Evolutionary conservation across 257 asterid species (phyloP).

Genomic region (Solanum commersonii): DNA sequence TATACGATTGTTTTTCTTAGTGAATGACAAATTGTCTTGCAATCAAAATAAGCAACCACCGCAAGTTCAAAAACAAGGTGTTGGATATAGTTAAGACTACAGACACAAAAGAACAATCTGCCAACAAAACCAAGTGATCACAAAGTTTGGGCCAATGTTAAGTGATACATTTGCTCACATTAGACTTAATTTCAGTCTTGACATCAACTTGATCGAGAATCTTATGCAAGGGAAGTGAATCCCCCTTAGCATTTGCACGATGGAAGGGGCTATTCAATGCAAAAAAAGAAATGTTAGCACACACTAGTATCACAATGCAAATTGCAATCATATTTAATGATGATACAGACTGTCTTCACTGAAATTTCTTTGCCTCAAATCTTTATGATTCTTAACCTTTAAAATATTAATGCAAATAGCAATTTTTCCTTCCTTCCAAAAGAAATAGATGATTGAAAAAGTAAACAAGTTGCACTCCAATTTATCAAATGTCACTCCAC

Average conservation of each 20-base stretch:
- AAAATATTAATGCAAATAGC: background rate
- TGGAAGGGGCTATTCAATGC: conserved; percentile 53
- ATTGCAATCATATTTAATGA: background rate
- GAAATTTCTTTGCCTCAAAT: background rate
- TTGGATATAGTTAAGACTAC: background rate
- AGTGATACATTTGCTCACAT: background rate
- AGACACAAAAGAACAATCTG: background rate
- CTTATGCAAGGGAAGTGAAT: conserved; percentile 67
- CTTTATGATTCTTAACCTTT: background rate
- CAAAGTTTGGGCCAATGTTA: background rate
- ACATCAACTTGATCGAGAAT: conserved; percentile 28
- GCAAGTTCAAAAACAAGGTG: background rate
- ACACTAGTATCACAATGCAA: background rate
- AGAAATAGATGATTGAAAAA: background rate
- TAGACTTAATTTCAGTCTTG: conserved; percentile 21
- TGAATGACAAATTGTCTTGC: background rate
- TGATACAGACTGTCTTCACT: background rate
- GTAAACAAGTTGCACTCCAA: background rate
- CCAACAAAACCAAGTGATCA: background rate
- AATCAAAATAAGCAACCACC: background rate
- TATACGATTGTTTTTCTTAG: background rate
- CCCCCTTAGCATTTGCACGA: conserved; percentile 63
- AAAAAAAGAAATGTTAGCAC: background rate
- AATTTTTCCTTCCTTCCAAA: background rate
- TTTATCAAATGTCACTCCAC: background rate